Evolutionary conservation across 441 rosid genomes (phyloP), one percentile per base, ranked within the genome.

Genomic region (Erodium texanum): DNA sequence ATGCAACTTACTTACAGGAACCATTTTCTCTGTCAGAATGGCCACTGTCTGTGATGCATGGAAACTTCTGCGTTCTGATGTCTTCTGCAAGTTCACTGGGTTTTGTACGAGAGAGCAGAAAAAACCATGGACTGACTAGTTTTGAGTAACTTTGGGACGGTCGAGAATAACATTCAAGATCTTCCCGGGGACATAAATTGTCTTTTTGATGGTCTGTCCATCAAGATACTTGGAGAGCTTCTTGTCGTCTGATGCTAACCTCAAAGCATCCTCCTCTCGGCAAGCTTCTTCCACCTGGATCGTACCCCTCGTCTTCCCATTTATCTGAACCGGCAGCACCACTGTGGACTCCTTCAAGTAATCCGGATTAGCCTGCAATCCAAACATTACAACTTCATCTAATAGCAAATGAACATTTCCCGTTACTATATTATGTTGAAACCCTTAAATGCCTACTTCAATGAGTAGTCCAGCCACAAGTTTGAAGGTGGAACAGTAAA

Each of bases 221-320:
- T 82, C 86, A 48, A 91, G 77, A 76, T 79, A 87, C 72, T 85
- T 91, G 62, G 84, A 72, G 22, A 91, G 85, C 66, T 89, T 89
- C 72, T 77, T 82, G 38, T 94, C 94, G 71, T 77, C 72, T 10
- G 74, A 77, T 65, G 92, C 96, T 77, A 87, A 58, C 68, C 64
- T 65, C 66, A 94, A 88, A 48, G 92, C 99, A 54, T 89, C 88
- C 54, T 88, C 96, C 82, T 91, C 97, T 4, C 89, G 78, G 70
- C 93, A 89, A 38, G 87, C 96, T 85, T 88, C 86, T 81, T 88
- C 91, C 2, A 94, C 85, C 76, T 82, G 82, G 74, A 94, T 83
- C 67, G 97, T 88, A 65, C 99, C 99, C 81, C 96, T 78, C 7
- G 88, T 94, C 84, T 87, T 94, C 69, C 99, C 99, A 22, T 91